phyloP scores from a whole-genome alignment of 1,284 basidiomycete genomes.

The Termitomyces sp. region DNA sequence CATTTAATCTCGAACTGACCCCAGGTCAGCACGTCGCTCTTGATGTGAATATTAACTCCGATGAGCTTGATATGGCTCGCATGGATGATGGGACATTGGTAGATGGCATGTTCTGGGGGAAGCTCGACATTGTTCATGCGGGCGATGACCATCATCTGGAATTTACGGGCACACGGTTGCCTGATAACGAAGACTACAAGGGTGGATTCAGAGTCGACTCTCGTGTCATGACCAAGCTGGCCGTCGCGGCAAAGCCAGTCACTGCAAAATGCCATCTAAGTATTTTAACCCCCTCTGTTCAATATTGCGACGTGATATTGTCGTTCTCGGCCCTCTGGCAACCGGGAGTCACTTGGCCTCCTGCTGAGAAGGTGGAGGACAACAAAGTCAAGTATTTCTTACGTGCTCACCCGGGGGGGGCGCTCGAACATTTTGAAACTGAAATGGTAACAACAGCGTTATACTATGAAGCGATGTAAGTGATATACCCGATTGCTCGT shows the following conservation, averaged over 20 bases:
- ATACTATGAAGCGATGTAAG: conserved; percentile 75
- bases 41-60: conserved; percentile 69
- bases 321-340: conserved; percentile 67
- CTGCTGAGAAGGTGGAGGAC: conserved; percentile 59
- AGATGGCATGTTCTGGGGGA: conserved; percentile 79
- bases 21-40: conserved; percentile 73
- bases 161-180: conserved; percentile 71
- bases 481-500: conserved; percentile 11
- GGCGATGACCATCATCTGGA: conserved; percentile 74
- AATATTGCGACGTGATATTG: conserved; percentile 73
- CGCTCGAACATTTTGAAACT: conserved; percentile 74
- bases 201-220: conserved; percentile 70
- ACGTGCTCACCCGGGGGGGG: conserved; percentile 73
- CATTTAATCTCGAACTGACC: conserved; percentile 70
- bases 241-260: conserved; percentile 62
- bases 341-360: conserved; percentile 68
- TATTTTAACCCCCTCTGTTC: conserved; percentile 61
- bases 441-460: conserved; percentile 70
- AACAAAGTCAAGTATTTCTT: conserved; percentile 76
- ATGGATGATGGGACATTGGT: conserved; percentile 83
- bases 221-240: conserved; percentile 66
- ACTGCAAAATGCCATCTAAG: conserved; percentile 71
- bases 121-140: conserved; percentile 72
- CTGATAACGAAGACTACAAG: conserved; percentile 54
- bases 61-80: conserved; percentile 79